These are phyloP conservation scores for Sambucus nigra DNA, from an alignment of 129 eudicot genomes.

Conservation along the genomic window DNA sequence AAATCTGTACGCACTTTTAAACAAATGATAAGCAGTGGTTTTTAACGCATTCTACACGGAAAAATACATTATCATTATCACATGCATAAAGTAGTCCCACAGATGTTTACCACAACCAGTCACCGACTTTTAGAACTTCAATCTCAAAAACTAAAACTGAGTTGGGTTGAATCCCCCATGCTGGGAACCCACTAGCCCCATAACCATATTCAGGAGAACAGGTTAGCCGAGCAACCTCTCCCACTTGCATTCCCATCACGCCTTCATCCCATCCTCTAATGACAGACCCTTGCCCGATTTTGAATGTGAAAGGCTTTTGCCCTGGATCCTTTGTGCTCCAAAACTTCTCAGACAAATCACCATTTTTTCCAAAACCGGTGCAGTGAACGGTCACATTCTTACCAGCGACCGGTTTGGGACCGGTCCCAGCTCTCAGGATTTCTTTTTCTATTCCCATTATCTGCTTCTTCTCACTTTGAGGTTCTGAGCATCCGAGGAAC, in stretches of 20 bases:
- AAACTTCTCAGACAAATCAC: conserved; percentile 56
- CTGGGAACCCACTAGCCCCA: conserved; percentile 72
- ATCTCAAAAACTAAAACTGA: conserved; percentile 83
- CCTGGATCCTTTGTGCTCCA: conserved; percentile 98
- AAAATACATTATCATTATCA: no score
- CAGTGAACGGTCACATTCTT: conserved; percentile 96
- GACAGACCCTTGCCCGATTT: conserved; percentile 72
- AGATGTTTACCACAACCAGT: no score
- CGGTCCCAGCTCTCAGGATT: conserved; percentile 55
- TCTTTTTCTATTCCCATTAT: conserved; percentile 93
- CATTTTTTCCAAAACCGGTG: conserved; percentile 76
- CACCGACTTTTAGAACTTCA: conserved; percentile 89
- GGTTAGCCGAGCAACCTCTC: conserved; percentile 88
- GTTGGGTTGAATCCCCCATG: conserved; percentile 95
- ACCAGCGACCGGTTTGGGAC: conserved; percentile 76
- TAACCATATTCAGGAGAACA: conserved; percentile 96
- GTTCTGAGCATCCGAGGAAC: conserved; percentile 54
- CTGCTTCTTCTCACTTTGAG: no score
- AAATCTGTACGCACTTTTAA: no score
- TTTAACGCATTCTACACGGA: no score
- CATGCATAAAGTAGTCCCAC: no score
- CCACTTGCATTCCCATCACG: conserved; percentile 92
- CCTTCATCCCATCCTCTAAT: conserved; percentile 99
- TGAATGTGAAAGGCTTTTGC: conserved; percentile 68
- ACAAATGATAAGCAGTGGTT: no score